Evolutionary conservation across 495 filamentous ascomycete species (phyloP), one percentile per base, ranked within the genome.

Genomic region (Trichocladium antarcticum): DNA sequence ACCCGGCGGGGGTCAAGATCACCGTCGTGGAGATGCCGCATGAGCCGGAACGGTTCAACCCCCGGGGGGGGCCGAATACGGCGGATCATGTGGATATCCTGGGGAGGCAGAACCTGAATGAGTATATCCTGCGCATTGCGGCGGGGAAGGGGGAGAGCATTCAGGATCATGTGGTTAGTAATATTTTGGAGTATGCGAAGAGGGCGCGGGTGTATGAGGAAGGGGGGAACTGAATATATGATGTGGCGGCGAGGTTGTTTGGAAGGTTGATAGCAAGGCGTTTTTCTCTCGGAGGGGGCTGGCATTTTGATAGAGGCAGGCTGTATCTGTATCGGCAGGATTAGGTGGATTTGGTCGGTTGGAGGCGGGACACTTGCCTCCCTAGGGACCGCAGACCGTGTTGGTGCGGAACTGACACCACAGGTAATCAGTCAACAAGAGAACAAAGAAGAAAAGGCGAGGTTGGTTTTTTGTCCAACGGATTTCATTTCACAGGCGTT

Each of bases 21-120:
- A 90, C 83, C 47, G 83, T 87, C 3, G 87, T 80, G 55, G 92
- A 97, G 68, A 97, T 97, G 90, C 85, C 82, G 3, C 93, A 98
- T 60, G 89, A 97, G 62, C 92, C 92, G 0, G 89, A 95, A 49
- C 70, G 87, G 19, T 97, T 96, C 65, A 85, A 81, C 50, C 87
- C 93, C 0, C 71, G 92, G 11, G 92, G 92, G 37, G 92, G 92
- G 0, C 92, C 90, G 11, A 97, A 95, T 58, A 97, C 92, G 31
- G 89, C 87, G 1, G 92, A 98, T 66, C 92, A 98, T 58, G 92
- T 98, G 29, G 92, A 98, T 63, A 97, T 98, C 47, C 71, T 98
- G 15, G 92, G 92, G 11, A 73, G 92, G 5, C 77, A 85, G 51
- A 88, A 79, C 5, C 76, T 98, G 9, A 98, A 96, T 57, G 93